Percentiles rank a stretch among this genome's conserved stretches.
These are phyloP conservation scores for Malania oleifera DNA, from an alignment of 164 flowering plant genomes.

Conservation along the genomic window DNA sequence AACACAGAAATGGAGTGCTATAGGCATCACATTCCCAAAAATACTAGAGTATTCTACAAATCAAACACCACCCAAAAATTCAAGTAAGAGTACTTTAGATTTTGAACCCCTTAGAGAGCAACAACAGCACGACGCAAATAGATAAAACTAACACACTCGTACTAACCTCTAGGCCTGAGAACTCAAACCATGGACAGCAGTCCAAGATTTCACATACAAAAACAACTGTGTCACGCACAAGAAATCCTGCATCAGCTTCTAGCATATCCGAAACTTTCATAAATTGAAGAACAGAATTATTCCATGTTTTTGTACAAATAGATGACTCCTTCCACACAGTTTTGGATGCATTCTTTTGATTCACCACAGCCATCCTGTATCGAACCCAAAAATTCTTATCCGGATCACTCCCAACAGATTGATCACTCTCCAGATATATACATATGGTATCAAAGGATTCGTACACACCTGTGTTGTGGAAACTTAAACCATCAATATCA, in stretches of 20 bases:
- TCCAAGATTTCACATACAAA: slow-evolving; percentile 97
- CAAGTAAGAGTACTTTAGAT: too few species aligned
- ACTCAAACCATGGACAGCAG: slow-evolving; percentile 99
- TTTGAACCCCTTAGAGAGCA: background rate
- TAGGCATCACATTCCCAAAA: too few species aligned
- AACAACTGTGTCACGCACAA: slow-evolving; percentile 88
- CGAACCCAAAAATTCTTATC: slow-evolving; percentile 98
- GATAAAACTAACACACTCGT: background rate
- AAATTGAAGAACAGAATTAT: slow-evolving; percentile 97
- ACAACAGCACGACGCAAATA: background rate
- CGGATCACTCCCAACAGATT: slow-evolving; percentile 80
- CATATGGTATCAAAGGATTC: slow-evolving; percentile 98
- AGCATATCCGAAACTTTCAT: slow-evolving; percentile 99
- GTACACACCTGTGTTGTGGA: slow-evolving; percentile 61
- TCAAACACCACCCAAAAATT: too few species aligned
- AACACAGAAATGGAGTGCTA: too few species aligned
- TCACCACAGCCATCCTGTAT: slow-evolving; percentile 88
- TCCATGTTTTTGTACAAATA: slow-evolving; percentile 98
- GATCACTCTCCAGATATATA: slow-evolving; percentile 95
- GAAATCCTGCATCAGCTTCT: slow-evolving; percentile 93
- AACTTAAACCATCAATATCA: slow-evolving; percentile 11
- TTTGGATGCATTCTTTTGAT: slow-evolving; percentile 85
- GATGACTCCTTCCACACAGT: slow-evolving; percentile 98
- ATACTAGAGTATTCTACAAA: too few species aligned
- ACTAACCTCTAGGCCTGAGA: slow-evolving; percentile 93